Conservation (phyloP, 768 basidiomycete species). For the Kwoniella dejecticola region DNA sequence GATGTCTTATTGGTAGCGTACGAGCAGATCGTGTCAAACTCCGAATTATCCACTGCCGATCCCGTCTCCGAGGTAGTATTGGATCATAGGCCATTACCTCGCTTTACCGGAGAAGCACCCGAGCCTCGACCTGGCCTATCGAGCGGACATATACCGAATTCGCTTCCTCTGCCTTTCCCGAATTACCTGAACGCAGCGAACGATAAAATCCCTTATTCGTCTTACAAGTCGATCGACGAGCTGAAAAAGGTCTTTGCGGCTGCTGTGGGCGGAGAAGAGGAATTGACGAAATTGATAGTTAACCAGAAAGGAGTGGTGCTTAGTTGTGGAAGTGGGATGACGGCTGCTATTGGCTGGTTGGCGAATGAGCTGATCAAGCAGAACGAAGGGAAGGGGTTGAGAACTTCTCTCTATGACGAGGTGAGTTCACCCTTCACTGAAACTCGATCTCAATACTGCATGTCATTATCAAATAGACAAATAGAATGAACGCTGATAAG, state of each 20-base stretch:
- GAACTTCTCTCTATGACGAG: slow-evolving; percentile 82
- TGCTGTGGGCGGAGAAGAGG: slow-evolving; percentile 65
- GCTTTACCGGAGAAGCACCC: slow-evolving; percentile 76
- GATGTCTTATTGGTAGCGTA: too few species aligned
- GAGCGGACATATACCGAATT: slow-evolving; percentile 89
- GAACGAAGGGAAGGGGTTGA: slow-evolving; percentile 55
- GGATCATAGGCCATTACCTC: slow-evolving; percentile 80
- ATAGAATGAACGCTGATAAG: slow-evolving; percentile 6
- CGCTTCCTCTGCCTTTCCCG: slow-evolving; percentile 80
- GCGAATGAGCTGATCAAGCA: slow-evolving; percentile 69
- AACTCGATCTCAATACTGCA: too few species aligned
- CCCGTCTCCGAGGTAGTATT: slow-evolving; percentile 68
- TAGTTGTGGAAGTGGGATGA: slow-evolving; percentile 96
- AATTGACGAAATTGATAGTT: slow-evolving; percentile 61
- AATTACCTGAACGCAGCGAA: slow-evolving; percentile 63
- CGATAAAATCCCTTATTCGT: slow-evolving; percentile 61
- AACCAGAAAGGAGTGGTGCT: slow-evolving; percentile 69
- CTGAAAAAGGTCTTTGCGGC: slow-evolving; percentile 65
- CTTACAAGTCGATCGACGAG: slow-evolving; percentile 63
- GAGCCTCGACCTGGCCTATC: slow-evolving; percentile 87
- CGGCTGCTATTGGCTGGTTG: slow-evolving; percentile 91
- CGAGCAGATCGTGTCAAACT: slow-evolving; percentile 76
- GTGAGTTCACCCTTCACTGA: too few species aligned
- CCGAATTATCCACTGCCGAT: slow-evolving; percentile 59
- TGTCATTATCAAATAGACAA: not conserved